Conservation (phyloP, 345 rosid genomes). For the Hibiscus syriacus region DNA sequence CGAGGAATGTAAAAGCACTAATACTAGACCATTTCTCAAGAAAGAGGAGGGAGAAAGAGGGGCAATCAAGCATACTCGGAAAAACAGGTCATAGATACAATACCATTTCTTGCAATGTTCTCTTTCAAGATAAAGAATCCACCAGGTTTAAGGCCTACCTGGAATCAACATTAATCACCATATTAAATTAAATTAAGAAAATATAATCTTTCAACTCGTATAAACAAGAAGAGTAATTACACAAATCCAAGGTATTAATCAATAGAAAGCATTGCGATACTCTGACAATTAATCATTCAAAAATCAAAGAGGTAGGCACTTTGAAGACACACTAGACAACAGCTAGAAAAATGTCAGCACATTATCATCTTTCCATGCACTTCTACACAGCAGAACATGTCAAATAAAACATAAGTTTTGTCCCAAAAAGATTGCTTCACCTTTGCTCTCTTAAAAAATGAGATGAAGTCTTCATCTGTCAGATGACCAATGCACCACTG, state of each 20-base stretch:
- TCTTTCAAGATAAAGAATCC: constrained; percentile 85
- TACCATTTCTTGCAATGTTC: constrained; percentile 77
- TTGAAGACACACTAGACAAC: not conserved
- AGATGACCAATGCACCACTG: constrained; percentile 99
- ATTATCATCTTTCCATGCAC: not conserved
- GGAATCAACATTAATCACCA: constrained; percentile 14
- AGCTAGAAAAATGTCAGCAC: not conserved
- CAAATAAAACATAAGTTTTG: not conserved
- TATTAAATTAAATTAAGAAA: not conserved
- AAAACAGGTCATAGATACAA: not conserved
- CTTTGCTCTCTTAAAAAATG: constrained; percentile 89
- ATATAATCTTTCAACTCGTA: not conserved
- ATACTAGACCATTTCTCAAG: not conserved
- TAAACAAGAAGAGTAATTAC: not conserved
- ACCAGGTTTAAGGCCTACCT: constrained; percentile 84
- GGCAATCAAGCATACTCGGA: not conserved
- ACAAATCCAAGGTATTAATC: not conserved
- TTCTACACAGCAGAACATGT: not conserved
- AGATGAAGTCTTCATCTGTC: constrained; percentile 77
- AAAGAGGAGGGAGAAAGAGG: not conserved
- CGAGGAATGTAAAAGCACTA: not conserved
- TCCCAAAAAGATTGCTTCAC: constrained; percentile 22
- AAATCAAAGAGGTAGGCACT: not conserved
- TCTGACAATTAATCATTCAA: not conserved
- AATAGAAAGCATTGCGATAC: not conserved